Evolutionary conservation across 208 protist species (phyloP), one percentile per base, ranked within the genome.

Genomic region (Porcisia deanei): DNA sequence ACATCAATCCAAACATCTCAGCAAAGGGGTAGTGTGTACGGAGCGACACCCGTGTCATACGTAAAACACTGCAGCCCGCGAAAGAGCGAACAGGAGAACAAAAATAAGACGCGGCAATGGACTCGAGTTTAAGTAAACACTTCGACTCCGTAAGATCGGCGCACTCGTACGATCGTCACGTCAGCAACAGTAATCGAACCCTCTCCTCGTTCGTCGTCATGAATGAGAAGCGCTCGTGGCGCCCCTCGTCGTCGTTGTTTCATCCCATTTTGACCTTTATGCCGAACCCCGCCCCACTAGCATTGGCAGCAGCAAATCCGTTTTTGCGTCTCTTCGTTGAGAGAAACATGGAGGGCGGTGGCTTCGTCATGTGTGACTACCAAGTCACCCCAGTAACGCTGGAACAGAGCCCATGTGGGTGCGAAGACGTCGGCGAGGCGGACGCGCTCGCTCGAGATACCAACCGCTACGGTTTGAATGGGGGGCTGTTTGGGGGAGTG

Each of bases 281-380:
- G 67, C 69, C 79, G 18, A 49, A 63, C 39, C 5, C 73, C 12
- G 79, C 84, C 14, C 78, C 81, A 52, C 81, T 85, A 34, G 84
- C 74, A 39, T 85, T 84, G 53, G 87, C 71, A 2, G 82, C 77
- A 22, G 84, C 74, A 1, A 85, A 83, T 59, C 87, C 85, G 9
- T 77, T 76, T 75, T 69, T 88, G 14, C 82, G 87, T 59, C 79
- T 91, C 8, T 88, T 78, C 69, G 82, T 84, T 8, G 87, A 91
- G 75, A 80, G 84, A 4, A 82, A 80, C 39, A 76, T 68, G 55
- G 72, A 71, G 20, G 73, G 82, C 25, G 78, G 73, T 1, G 84
- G 76, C 9, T 80, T 84, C 20, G 18, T 25, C 10, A 60, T 82
- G 30, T 57, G 83, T 8, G 80, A 79, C 71, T 85, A 87, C 66